Base-by-base conservation (phyloP, 495 filamentous ascomycete genomes). In the Stereocaulon alpinum region DNA sequence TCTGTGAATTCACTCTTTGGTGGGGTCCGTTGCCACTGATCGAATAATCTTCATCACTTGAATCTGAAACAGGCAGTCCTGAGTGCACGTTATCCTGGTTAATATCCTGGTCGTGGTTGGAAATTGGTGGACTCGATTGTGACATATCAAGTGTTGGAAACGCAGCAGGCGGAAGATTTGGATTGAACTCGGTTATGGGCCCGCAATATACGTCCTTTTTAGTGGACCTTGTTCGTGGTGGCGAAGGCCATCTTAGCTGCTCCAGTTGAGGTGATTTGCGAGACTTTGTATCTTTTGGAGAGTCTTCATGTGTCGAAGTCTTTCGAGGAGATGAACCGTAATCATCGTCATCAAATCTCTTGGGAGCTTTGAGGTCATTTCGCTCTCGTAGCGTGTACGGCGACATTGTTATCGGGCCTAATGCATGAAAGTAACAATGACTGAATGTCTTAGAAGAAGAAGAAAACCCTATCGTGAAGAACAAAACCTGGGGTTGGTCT, bases 101-200 rank as follows among this genome's bases (percentile, higher is more conserved):
- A 7, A 2, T 37, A 10, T 37, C 2, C 34, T 37, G 34, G 34
- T 9, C 40, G 30, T 42, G 45, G 40, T 59, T 45, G 40, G 20
- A 9, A 29, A 29, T 59, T 6, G 42, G 49, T 6, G 42, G 49
- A 27, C n/a, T 24, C 24, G 49, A 30, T 37, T 17, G 32, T 27
- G 42, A 11, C 34, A 44, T 53, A 51, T 59, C 50, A 15, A 77
- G 54, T 22, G 68, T 76, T 29, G 76, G 75, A 55, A 77, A 79
- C 1, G 70, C 73, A 17, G 75, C 75, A 43, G 73, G 72, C 30
- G 70, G 70, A 3, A 73, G 63, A 57, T 71, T 66, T 2, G 77
- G 76, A 60, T 77, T 62, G 44, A 70, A 77, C n/a, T 70, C 67
- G 32, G 69, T 64, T 37, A 55, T 43, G 40, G 42, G n/a, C 17